phyloP scores from a whole-genome alignment of 2,329 filamentous ascomycete species.

The Pseudogymnoascus sp. region DNA sequence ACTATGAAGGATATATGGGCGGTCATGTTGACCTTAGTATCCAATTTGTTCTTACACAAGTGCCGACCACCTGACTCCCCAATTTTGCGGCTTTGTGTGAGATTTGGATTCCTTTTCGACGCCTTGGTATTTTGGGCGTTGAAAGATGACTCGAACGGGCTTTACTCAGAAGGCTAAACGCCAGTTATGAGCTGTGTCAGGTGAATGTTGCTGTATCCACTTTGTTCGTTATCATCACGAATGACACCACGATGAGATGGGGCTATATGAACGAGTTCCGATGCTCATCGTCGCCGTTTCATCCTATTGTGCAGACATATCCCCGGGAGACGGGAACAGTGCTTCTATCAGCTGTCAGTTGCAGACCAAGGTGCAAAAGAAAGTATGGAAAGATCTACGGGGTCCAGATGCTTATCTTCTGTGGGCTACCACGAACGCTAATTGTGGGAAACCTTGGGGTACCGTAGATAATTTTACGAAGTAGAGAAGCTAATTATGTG shows the following conservation, averaged over 20 bases:
- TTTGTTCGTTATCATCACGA: background rate
- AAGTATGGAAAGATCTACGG: constrained; percentile 6
- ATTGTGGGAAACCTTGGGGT: background rate
- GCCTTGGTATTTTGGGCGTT: background rate
- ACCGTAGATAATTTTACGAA: constrained; percentile 6
- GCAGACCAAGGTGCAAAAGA: background rate
- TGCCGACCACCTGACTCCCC: background rate
- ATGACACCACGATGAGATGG: background rate
- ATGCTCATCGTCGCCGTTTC: background rate
- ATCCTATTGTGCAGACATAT: constrained; percentile 4
- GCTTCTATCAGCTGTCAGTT: constrained; percentile 1
- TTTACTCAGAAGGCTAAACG: background rate
- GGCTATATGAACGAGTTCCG: background rate
- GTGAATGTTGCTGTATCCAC: background rate
- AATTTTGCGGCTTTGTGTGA: background rate
- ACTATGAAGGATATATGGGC: constrained; percentile 1
- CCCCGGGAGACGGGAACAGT: background rate
- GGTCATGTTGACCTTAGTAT: background rate
- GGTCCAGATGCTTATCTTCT: constrained; percentile 5
- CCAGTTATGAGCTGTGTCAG: constrained; percentile 1
- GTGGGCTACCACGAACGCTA: background rate
- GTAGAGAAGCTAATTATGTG: constrained; percentile 1
- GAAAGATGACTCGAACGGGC: background rate
- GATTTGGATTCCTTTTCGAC: background rate
- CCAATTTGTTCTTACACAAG: background rate